A percentile compares a stretch with the other conserved stretches of the same genome.
Conservation (phyloP, 768 basidiomycete species). For the Exidia glandulosa region DNA sequence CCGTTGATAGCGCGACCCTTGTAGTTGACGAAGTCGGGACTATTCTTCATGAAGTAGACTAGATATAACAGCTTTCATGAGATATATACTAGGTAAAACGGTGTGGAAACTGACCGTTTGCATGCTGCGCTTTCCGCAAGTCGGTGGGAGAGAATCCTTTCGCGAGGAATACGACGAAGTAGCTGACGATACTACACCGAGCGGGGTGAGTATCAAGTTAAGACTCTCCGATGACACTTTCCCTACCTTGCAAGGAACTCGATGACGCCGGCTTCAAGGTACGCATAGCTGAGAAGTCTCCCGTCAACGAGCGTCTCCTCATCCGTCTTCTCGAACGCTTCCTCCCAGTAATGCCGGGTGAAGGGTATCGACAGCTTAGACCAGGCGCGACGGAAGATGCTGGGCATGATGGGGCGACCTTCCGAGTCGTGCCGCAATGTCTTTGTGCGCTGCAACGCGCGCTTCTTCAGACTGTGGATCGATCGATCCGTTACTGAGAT, state of each 20-base stretch:
- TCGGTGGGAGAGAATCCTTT: conserved; percentile 51
- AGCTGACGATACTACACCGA: conserved; percentile 39
- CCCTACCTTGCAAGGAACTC: conserved; percentile 47
- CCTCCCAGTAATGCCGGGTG: conserved; percentile 49
- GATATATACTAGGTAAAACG: neutral
- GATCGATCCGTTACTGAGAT: conserved; percentile 43
- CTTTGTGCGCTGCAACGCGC: conserved; percentile 45
- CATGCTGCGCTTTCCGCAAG: conserved; percentile 37
- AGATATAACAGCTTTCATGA: neutral
- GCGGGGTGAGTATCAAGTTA: neutral
- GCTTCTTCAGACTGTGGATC: conserved; percentile 40
- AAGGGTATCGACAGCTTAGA: conserved; percentile 40
- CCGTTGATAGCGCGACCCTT: conserved; percentile 37
- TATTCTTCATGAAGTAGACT: conserved; percentile 39
- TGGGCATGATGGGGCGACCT: conserved; percentile 31
- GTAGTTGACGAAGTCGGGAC: conserved; percentile 45
- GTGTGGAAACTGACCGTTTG: conserved; percentile 6
- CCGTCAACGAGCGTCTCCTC: conserved; percentile 50
- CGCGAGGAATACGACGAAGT: conserved; percentile 57
- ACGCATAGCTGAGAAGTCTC: conserved; percentile 54
- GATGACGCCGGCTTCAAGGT: conserved; percentile 54
- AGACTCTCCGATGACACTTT: too few species aligned
- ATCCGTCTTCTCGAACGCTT: conserved; percentile 39
- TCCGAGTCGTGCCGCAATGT: conserved; percentile 44
- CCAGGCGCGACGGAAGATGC: conserved; percentile 26